phyloP scores from a whole-genome alignment of 495 filamentous ascomycete genomes.

The Astrocystis sublimbata region DNA sequence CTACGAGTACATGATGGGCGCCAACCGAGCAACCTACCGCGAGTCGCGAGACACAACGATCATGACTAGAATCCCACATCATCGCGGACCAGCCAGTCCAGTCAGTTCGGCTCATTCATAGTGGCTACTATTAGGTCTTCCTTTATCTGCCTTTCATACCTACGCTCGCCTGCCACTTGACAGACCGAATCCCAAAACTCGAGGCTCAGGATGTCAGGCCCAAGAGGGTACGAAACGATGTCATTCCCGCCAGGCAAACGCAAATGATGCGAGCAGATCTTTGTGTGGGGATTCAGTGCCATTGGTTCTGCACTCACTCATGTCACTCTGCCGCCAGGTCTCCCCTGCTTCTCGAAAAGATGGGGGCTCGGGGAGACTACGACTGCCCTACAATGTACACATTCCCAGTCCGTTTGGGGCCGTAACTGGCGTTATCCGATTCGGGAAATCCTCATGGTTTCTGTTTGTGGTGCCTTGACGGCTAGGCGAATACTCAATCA shows the following conservation, averaged over 20 bases:
- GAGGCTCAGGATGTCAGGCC: too few relatives aligned
- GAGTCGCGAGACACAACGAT: neutral
- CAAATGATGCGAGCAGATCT: conserved; percentile 12
- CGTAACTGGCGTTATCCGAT: neutral
- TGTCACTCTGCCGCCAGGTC: too few relatives aligned
- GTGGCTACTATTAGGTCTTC: too few relatives aligned
- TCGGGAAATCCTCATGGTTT: conserved; percentile 1
- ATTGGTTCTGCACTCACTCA: too few relatives aligned
- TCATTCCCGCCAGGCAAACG: neutral
- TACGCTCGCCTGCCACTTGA: conserved; percentile 7
- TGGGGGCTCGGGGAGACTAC: too few relatives aligned
- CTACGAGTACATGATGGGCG: neutral
- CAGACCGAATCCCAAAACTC: neutral
- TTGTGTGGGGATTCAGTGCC: neutral
- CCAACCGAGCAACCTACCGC: neutral
- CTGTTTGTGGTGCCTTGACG: neutral
- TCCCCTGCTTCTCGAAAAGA: neutral
- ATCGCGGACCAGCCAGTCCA: neutral
- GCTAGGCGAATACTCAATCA: too few relatives aligned
- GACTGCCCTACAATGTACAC: too few relatives aligned
- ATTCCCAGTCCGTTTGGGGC: too few relatives aligned
- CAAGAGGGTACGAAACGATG: neutral
- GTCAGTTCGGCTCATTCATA: neutral
- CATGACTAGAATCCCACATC: conserved; percentile 1
- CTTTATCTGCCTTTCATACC: neutral